Evolutionary conservation across 768 basidiomycete species (phyloP).

Genomic region (Kwoniella pini): DNA sequence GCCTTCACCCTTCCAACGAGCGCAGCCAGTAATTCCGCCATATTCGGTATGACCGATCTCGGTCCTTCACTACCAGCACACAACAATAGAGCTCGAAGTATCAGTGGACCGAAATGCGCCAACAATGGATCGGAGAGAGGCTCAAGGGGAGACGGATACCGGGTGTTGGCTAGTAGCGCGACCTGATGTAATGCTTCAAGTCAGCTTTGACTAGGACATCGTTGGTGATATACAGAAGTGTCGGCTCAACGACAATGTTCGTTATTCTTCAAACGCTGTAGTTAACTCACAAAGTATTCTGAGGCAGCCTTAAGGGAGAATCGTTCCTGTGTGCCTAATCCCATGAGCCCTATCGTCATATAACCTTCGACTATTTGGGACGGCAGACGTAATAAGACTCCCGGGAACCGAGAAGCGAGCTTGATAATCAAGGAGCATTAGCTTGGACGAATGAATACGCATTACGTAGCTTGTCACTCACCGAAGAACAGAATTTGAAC

Average conservation of each 20-base stretch:
- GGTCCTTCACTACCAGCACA: constrained; percentile 86
- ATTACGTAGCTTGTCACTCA: too few relatives aligned
- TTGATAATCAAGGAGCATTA: too few relatives aligned
- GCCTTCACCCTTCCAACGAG: constrained; percentile 63
- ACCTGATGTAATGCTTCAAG: constrained; percentile 59
- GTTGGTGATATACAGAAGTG: too few relatives aligned
- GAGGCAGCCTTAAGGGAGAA: constrained; percentile 81
- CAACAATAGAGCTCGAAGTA: constrained; percentile 71
- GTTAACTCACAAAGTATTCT: constrained; percentile 78
- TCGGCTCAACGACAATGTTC: too few relatives aligned
- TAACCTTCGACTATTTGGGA: constrained; percentile 66
- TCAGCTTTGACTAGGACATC: too few relatives aligned
- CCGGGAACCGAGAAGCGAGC: constrained; percentile 49
- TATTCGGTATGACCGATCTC: constrained; percentile 74
- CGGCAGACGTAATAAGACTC: constrained; percentile 57
- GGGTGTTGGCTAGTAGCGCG: constrained; percentile 61
- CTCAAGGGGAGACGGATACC: constrained; percentile 58
- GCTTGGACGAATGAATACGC: too few relatives aligned
- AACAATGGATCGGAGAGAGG: constrained; percentile 61
- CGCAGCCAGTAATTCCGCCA: constrained; percentile 76
- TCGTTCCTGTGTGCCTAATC: constrained; percentile 73
- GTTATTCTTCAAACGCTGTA: too few relatives aligned
- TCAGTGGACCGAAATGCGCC: constrained; percentile 53
- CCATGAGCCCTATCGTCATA: constrained; percentile 68
- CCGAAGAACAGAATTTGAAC: constrained; percentile 77